These are phyloP conservation scores for Apiotrichum veenhuisii DNA, from an alignment of 1,284 basidiomycete genomes.

Conservation along the genomic window DNA sequence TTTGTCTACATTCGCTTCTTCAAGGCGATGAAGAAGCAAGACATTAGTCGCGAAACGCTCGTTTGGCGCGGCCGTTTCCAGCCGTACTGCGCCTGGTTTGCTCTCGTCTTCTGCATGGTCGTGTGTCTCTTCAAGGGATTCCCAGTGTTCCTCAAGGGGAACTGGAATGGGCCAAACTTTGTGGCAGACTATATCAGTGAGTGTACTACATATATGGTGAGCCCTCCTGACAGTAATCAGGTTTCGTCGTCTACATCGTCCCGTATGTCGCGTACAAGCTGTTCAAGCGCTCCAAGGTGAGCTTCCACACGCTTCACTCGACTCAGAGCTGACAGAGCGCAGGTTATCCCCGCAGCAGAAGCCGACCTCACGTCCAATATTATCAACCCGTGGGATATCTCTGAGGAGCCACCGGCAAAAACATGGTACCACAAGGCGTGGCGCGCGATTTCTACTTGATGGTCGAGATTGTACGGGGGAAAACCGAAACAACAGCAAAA, in stretches of 20 bases:
- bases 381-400: slow-evolving; percentile 18
- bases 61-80: slow-evolving; percentile 28
- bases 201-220: neutral
- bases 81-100: slow-evolving; percentile 28
- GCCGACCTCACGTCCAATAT: slow-evolving; percentile 14
- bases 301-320: neutral
- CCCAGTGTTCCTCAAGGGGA: slow-evolving; percentile 24
- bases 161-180: slow-evolving; percentile 17
- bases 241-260: slow-evolving; percentile 60
- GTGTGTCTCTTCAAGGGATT: slow-evolving; percentile 30
- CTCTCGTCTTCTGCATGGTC: slow-evolving; percentile 19
- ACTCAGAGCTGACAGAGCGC: neutral
- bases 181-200: slow-evolving; percentile 32
- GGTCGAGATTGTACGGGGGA: neutral
- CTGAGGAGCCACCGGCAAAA: slow-evolving; percentile 10
- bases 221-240: neutral
- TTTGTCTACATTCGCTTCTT: slow-evolving; percentile 30
- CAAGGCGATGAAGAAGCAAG: slow-evolving; percentile 29
- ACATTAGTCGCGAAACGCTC: slow-evolving; percentile 16
- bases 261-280: slow-evolving; percentile 57
- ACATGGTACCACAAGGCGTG: slow-evolving; percentile 13
- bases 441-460: slow-evolving; percentile 6
- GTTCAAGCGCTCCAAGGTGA: slow-evolving; percentile 29
- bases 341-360: slow-evolving; percentile 10
- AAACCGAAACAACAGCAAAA: too few species aligned